These are phyloP conservation scores for Penicillium sp. DNA, from an alignment of 2,329 filamentous ascomycete species.

Conservation along the genomic window DNA sequence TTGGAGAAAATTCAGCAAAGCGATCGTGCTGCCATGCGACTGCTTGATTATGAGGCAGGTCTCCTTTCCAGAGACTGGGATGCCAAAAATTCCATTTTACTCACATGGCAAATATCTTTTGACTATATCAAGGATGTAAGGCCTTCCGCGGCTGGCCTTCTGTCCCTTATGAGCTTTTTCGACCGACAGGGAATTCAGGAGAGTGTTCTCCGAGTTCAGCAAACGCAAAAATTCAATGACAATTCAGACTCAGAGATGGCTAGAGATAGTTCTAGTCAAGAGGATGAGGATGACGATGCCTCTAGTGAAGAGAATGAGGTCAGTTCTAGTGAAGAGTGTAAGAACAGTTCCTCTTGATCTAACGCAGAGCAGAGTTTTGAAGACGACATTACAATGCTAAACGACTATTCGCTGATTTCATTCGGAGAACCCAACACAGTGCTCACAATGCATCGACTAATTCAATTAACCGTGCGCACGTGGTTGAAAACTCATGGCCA, in stretches of 20 bases:
- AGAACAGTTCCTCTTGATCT: too few relatives aligned
- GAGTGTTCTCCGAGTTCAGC: background rate
- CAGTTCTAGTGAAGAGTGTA: too few relatives aligned
- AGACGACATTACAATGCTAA: slow-evolving; percentile 19
- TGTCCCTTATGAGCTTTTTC: slow-evolving; percentile 27
- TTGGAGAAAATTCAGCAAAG: background rate
- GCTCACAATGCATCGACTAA: slow-evolving; percentile 29
- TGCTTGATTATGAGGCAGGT: background rate
- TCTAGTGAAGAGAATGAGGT: too few relatives aligned
- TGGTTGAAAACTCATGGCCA: slow-evolving; percentile 28
- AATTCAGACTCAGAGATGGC: background rate
- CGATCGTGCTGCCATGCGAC: background rate
- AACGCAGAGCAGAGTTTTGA: too few relatives aligned
- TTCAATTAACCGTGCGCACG: slow-evolving; percentile 23
- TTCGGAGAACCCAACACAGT: background rate
- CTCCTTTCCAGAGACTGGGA: background rate
- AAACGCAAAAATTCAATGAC: background rate
- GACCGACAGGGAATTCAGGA: slow-evolving; percentile 30
- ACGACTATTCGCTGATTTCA: slow-evolving; percentile 23
- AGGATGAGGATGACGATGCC: too few relatives aligned
- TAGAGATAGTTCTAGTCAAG: too few relatives aligned
- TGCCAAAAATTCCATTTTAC: background rate
- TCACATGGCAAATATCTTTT: background rate
- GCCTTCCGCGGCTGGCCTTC: background rate
- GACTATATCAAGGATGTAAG: background rate